phyloP scores from a whole-genome alignment of 2,329 filamentous ascomycete species.

The Hansfordia pulvinata region DNA sequence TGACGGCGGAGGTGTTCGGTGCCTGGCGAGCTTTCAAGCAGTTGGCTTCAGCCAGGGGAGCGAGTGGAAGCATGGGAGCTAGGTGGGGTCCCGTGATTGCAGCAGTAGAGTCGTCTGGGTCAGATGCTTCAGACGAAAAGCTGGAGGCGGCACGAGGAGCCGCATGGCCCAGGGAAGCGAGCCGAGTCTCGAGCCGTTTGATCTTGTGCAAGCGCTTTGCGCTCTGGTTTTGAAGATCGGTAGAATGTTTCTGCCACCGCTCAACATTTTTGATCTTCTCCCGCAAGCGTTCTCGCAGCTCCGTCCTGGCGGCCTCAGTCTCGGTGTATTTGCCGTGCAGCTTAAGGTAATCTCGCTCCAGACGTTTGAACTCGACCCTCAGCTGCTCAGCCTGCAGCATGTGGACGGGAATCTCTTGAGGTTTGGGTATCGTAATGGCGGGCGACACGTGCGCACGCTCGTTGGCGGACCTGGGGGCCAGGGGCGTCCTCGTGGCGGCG shows the following conservation, averaged over 20 bases:
- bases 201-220: slow-evolving; percentile 20
- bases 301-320: slow-evolving; percentile 10
- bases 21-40: too few species aligned
- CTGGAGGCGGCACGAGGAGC: slow-evolving; percentile 7
- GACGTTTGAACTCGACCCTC: slow-evolving; percentile 19
- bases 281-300: slow-evolving; percentile 23
- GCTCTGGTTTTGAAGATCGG: slow-evolving; percentile 21
- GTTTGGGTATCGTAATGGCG: too few species aligned
- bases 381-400: slow-evolving; percentile 26
- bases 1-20: too few species aligned
- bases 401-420: slow-evolving; percentile 14
- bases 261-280: slow-evolving; percentile 26
- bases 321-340: slow-evolving; percentile 15
- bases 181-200: slow-evolving; percentile 24
- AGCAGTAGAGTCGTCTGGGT: too few species aligned
- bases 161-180: slow-evolving; percentile 5
- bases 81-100: too few species aligned
- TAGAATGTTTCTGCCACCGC: slow-evolving; percentile 30
- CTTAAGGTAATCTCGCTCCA: slow-evolving; percentile 25
- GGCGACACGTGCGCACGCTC: too few species aligned
- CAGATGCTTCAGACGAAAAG: slow-evolving; percentile 9
- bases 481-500: slow-evolving; percentile 12
- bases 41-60: too few species aligned
- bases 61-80: too few species aligned
- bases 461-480: slow-evolving; percentile 13